Evolutionary conservation across 2,329 filamentous ascomycete species (phyloP).

Genomic region (Diplodia scrobiculata): DNA sequence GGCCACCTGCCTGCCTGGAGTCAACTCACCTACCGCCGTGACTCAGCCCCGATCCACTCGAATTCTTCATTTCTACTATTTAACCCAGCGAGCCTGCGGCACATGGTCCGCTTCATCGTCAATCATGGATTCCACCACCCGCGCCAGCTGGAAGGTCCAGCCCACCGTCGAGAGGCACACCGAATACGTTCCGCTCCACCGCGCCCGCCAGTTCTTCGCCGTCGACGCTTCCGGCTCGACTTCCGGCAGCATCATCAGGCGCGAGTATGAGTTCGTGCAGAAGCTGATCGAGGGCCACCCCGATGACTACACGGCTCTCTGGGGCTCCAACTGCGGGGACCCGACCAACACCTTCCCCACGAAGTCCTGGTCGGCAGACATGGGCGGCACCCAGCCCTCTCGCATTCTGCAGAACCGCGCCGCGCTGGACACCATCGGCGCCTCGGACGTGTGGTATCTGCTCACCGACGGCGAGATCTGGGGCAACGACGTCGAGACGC

Average conservation of each 20-base stretch:
- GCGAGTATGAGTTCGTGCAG: constrained; percentile 34
- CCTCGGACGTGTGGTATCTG: constrained; percentile 40
- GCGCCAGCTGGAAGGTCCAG: neutral
- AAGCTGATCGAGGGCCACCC: constrained; percentile 25
- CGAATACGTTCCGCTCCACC: neutral
- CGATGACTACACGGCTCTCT: constrained; percentile 33
- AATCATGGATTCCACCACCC: constrained; percentile 4
- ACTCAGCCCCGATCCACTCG: neutral
- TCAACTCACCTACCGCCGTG: neutral
- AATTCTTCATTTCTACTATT: neutral
- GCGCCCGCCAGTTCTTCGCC: constrained; percentile 39
- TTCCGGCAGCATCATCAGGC: constrained; percentile 31
- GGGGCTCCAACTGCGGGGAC: constrained; percentile 34
- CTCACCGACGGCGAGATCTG: constrained; percentile 41
- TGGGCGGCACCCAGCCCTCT: constrained; percentile 34
- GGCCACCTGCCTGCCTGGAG: neutral
- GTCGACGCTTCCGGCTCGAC: constrained; percentile 42
- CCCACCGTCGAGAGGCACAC: neutral
- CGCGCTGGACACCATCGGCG: constrained; percentile 33
- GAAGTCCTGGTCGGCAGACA: constrained; percentile 31
- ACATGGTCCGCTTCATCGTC: neutral
- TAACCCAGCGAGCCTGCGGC: neutral
- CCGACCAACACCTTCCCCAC: constrained; percentile 28
- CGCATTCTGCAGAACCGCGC: constrained; percentile 33
- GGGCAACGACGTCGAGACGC: constrained; percentile 33